Conservation (phyloP, 2,329 filamentous ascomycete species). For the Colletotrichum tanaceti region DNA sequence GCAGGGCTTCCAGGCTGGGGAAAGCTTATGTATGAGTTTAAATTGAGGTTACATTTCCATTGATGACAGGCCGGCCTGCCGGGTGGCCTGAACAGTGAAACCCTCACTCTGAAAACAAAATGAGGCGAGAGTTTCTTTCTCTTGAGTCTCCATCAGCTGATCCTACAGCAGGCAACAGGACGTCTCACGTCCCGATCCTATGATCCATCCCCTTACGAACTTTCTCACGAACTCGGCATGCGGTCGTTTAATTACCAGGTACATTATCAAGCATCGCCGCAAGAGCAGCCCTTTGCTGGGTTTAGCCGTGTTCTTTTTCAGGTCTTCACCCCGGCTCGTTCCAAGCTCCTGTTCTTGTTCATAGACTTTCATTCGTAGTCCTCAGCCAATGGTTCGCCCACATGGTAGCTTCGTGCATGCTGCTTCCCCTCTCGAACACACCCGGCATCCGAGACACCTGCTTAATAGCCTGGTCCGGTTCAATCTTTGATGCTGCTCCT, state of each 20-base stretch:
- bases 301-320: not conserved
- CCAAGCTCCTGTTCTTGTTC: not conserved
- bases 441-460: no score
- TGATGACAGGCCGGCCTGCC: not conserved
- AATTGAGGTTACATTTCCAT: not conserved
- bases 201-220: not conserved
- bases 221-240: not conserved
- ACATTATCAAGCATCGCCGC: not conserved
- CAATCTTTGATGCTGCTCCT: no score
- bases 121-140: not conserved
- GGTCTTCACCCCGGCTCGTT: not conserved
- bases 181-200: not conserved
- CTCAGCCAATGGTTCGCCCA: not conserved
- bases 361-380: not conserved
- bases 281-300: not conserved
- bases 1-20: not conserved
- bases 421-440: no score
- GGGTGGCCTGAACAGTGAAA: not conserved
- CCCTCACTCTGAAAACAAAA: not conserved
- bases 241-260: not conserved
- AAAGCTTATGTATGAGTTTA: not conserved
- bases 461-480: no score
- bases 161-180: not conserved
- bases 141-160: no score
- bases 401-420: not conserved